These are phyloP conservation scores for Aspergillus cejpii DNA, from an alignment of 2,329 filamentous ascomycete genomes.

Conservation along the genomic window DNA sequence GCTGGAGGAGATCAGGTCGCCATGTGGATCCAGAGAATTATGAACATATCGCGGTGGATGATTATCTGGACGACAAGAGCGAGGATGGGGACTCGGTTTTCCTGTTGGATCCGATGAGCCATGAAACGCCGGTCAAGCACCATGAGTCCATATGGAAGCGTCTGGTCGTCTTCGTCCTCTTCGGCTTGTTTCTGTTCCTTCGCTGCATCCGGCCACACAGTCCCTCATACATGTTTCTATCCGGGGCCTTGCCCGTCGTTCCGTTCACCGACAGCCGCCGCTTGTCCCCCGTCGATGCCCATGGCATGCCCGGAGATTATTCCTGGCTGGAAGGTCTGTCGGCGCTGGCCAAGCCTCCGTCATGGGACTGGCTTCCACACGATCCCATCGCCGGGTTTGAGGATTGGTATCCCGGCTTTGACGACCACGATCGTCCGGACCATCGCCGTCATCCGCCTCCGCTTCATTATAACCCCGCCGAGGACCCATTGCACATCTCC, in stretches of 20 bases:
- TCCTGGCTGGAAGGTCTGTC: slow-evolving; percentile 16
- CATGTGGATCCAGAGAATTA: slow-evolving; percentile 20
- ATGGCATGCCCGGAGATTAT: slow-evolving; percentile 17
- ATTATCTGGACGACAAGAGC: slow-evolving; percentile 20
- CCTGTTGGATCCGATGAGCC: slow-evolving; percentile 11
- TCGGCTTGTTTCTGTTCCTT: slow-evolving; percentile 19
- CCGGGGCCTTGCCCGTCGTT: slow-evolving; percentile 18
- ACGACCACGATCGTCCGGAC: slow-evolving; percentile 3
- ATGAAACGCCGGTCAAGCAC: slow-evolving; percentile 5
- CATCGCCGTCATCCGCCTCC: neutral
- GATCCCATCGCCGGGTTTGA: slow-evolving; percentile 20
- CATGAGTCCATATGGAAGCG: slow-evolving; percentile 11
- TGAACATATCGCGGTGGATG: slow-evolving; percentile 22
- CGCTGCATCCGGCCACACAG: slow-evolving; percentile 25
- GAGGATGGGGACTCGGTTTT: slow-evolving; percentile 19
- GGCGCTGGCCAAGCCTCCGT: slow-evolving; percentile 15
- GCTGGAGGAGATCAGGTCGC: neutral
- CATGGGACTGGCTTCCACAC: slow-evolving; percentile 24
- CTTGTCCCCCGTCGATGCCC: slow-evolving; percentile 15
- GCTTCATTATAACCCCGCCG: slow-evolving; percentile 30
- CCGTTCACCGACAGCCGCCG: slow-evolving; percentile 19
- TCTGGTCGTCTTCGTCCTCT: slow-evolving; percentile 17
- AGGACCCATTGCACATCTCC: slow-evolving; percentile 40
- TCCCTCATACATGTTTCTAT: slow-evolving; percentile 24
- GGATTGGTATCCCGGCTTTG: slow-evolving; percentile 20